Evolutionary conservation across 768 basidiomycete species (phyloP).

Genomic region (Mrakia gelida): DNA sequence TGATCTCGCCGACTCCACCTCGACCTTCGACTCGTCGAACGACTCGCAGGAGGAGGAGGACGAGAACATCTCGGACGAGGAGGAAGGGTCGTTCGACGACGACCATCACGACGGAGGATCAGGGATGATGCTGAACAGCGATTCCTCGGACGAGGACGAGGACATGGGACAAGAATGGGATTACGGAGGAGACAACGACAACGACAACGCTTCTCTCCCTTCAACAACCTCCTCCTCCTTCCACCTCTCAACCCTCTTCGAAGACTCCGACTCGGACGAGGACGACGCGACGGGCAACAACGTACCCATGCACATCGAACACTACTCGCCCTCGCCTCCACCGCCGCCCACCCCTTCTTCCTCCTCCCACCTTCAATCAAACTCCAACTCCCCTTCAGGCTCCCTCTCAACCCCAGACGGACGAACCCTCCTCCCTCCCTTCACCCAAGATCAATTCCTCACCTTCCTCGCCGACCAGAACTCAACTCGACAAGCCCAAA

Average conservation of each 20-base stretch:
- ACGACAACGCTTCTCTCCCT: background rate
- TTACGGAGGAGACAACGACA: background rate
- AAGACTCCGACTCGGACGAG: conserved; percentile 3
- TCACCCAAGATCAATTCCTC: background rate
- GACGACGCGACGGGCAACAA: background rate
- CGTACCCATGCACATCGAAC: background rate
- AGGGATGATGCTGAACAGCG: background rate
- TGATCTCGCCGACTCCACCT: background rate
- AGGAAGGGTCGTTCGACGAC: background rate
- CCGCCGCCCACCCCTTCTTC: background rate
- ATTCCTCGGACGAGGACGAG: background rate
- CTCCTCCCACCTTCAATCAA: no score
- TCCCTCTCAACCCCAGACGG: background rate
- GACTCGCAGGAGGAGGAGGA: background rate
- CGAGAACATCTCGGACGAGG: background rate
- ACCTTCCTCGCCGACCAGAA: background rate
- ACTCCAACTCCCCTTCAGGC: no score
- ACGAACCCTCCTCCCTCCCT: background rate
- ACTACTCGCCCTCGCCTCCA: background rate
- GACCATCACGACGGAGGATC: background rate
- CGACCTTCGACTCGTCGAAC: background rate
- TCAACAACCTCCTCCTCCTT: background rate
- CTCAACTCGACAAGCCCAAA: no score
- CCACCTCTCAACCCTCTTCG: background rate
- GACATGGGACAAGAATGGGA: background rate